Percentiles rank a stretch among this genome's conserved stretches.
Conservation (phyloP, 2,329 filamentous ascomycete genomes). For the Epichloe elymi region DNA sequence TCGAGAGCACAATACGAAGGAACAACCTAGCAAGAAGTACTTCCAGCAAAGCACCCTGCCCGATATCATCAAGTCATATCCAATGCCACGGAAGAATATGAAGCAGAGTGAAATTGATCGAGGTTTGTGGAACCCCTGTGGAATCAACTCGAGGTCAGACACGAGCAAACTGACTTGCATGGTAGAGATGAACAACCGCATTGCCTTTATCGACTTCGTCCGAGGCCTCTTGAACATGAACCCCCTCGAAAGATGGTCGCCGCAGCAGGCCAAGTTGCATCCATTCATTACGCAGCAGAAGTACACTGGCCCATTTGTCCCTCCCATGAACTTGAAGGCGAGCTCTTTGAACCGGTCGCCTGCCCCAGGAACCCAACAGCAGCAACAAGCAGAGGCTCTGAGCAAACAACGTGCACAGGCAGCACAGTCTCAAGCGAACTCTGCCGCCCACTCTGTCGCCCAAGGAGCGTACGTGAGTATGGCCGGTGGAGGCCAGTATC, state of each 20-base stretch:
- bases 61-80: conserved; percentile 94
- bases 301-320: conserved; percentile 89
- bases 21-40: conserved; percentile 99
- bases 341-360: conserved; percentile 76
- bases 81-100: conserved; percentile 99
- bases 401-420: conserved; percentile 79
- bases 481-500: conserved; percentile 32
- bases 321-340: conserved; percentile 90
- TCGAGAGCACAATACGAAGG: conserved; percentile 86
- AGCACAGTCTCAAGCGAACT: conserved; percentile 57
- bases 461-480: conserved; percentile 51
- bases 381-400: conserved; percentile 85
- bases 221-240: conserved; percentile 88
- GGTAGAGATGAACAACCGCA: conserved; percentile 92
- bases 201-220: conserved; percentile 97
- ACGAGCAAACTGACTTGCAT: conserved; percentile 2
- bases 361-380: conserved; percentile 86
- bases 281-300: conserved; percentile 98
- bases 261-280: conserved; percentile 91
- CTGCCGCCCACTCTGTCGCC: conserved; percentile 50
- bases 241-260: conserved; percentile 91
- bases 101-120: conserved; percentile 91
- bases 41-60: conserved; percentile 89
- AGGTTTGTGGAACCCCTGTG: conserved; percentile 40
- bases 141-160: neutral